These are phyloP conservation scores for Penicillium sp. DNA, from an alignment of 2,329 filamentous ascomycete genomes.

Conservation along the genomic window DNA sequence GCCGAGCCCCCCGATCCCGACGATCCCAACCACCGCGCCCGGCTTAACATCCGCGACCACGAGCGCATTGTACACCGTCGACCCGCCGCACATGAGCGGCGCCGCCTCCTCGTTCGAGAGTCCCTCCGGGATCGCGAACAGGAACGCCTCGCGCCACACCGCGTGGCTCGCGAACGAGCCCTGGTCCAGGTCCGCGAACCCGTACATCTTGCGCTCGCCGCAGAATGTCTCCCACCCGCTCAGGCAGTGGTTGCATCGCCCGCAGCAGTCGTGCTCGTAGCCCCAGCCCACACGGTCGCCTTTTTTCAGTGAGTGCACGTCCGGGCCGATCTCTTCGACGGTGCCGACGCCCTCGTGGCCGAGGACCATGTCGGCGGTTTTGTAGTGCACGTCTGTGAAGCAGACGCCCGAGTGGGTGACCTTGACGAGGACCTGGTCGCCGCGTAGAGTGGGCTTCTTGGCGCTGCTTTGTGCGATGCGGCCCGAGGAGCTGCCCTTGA, in stretches of 20 bases:
- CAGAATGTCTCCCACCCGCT: constrained; percentile 40
- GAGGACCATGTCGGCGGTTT: constrained; percentile 37
- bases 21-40: constrained; percentile 62
- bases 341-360: constrained; percentile 47
- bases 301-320: constrained; percentile 40
- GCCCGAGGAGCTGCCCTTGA: constrained; percentile 62
- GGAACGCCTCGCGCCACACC: constrained; percentile 46
- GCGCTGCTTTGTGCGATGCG: constrained; percentile 60
- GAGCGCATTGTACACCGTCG: constrained; percentile 41
- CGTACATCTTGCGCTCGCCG: constrained; percentile 43
- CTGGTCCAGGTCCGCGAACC: constrained; percentile 38
- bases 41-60: constrained; percentile 29
- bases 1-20: constrained; percentile 70
- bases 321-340: constrained; percentile 37
- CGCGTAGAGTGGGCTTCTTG: constrained; percentile 34
- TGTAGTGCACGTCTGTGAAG: constrained; percentile 10
- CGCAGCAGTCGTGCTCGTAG: constrained; percentile 45
- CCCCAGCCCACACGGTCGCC: constrained; percentile 52
- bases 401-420: constrained; percentile 72
- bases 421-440: constrained; percentile 61
- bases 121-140: constrained; percentile 42
- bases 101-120: constrained; percentile 36
- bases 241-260: constrained; percentile 43
- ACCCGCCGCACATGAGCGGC: constrained; percentile 46
- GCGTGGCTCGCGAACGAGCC: constrained; percentile 44